Evolutionary conservation across 257 asterid genomes (phyloP), one percentile per base, ranked within the genome.

Genomic region (Solanum etuberosum): DNA sequence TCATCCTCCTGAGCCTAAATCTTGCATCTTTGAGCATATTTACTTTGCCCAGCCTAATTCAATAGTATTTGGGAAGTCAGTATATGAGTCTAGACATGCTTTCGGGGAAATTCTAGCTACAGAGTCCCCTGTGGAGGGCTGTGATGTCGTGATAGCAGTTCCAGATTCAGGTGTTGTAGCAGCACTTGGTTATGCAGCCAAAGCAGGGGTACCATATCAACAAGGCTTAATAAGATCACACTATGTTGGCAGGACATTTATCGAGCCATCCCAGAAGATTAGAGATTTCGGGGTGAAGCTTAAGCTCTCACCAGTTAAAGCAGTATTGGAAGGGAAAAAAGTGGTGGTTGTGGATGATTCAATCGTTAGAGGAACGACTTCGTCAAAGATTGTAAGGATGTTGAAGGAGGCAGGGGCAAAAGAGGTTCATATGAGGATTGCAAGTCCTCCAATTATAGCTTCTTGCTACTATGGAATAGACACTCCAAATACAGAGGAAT

Each of bases 341-440:
- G 99, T 97, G 9, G 98, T 95, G 72, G 99, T 95, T 63, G 99
- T 97, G 31, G 99, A 97, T 84, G 99, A 94, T 90, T 97, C 98
- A 18, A 97, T 97, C 18, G 99, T 97, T 5, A 91, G 99, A 54
- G 99, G 99, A 37, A 95, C 99, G 1, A 97, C 99, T 4, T 93
- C 97, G 3, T 95, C 96, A 1, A 97, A 97, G 90, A 97, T 97
- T 78, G 99, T 97, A 3, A 86, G 99, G 87, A n/a, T 95, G 91
- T 31, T 97, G 46, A 97, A 94, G 88, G 98, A 94, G 70, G 95
- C 98, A 0, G 98, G 99, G 4, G 98, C 98, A 1, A 94, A 95
- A 85, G 99, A 94, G 90, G 98, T 95, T 12, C 99, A 97, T 42
- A 94, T 97, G 98, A 92, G 99, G 87, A 94, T 97, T 11, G 98